phyloP scores from a whole-genome alignment of 352 stramenopile genomes.

The Paralagenidium karlingii region DNA sequence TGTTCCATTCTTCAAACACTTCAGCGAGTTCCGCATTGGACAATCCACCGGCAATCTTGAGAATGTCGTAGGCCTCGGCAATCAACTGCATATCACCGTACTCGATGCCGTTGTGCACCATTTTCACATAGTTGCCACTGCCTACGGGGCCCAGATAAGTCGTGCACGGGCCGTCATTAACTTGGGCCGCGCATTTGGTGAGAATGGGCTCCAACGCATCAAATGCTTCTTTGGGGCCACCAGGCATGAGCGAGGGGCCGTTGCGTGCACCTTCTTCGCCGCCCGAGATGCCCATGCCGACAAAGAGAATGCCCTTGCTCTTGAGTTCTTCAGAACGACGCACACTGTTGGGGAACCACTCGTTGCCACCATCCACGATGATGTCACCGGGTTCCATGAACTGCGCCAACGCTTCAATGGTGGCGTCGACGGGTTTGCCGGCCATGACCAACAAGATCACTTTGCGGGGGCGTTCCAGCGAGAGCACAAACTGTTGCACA shows the following conservation, averaged over 20 bases:
- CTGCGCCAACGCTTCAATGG: constrained; percentile 76
- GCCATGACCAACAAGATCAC: constrained; percentile 98
- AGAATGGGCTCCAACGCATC: constrained; percentile 96
- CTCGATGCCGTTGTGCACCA: constrained; percentile 99
- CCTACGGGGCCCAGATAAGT: constrained; percentile 95
- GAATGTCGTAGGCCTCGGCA: constrained; percentile 95
- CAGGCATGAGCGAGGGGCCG: constrained; percentile 97
- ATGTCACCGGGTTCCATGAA: constrained; percentile 93
- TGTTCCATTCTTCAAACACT: constrained; percentile 97
- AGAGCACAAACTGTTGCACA: constrained; percentile 86
- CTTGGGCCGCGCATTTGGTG: constrained; percentile 94
- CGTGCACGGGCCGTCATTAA: constrained; percentile 91
- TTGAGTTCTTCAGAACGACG: constrained; percentile 88
- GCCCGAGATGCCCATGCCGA: constrained; percentile 98
- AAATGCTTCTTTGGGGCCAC: constrained; percentile 92
- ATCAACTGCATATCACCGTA: constrained; percentile 99
- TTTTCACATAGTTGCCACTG: constrained; percentile 99
- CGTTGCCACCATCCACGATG: constrained; percentile 98
- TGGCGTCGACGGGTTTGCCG: constrained; percentile 92
- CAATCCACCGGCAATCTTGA: constrained; percentile 88
- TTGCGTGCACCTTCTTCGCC: constrained; percentile 97
- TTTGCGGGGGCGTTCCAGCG: constrained; percentile 91
- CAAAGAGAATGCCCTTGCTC: constrained; percentile 93
- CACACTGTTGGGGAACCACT: constrained; percentile 98
- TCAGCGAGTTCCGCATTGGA: constrained; percentile 85